phyloP scores from a whole-genome alignment of 768 basidiomycete genomes.

The Pleurotus giganteus region DNA sequence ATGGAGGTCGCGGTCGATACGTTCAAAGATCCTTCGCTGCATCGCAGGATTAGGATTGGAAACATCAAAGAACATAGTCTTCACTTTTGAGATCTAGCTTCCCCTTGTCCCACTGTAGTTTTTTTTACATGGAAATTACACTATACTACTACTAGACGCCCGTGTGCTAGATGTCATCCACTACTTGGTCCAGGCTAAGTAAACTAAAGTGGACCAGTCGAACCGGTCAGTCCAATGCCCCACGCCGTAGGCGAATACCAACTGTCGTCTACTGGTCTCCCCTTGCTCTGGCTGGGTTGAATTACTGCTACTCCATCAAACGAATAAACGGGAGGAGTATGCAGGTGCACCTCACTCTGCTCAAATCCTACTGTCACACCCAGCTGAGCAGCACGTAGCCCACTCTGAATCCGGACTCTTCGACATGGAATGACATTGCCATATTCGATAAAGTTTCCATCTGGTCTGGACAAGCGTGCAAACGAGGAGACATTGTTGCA shows the following conservation, averaged over 20 bases:
- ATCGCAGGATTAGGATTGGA: constrained; percentile 42
- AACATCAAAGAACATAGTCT: constrained; percentile 38
- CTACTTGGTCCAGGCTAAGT: constrained; percentile 1
- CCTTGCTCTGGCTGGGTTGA: constrained; percentile 41
- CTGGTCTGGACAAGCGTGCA: constrained; percentile 30
- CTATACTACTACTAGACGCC: not conserved
- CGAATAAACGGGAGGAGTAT: constrained; percentile 64
- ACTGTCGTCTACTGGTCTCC: constrained; percentile 56
- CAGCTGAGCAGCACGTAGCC: constrained; percentile 36
- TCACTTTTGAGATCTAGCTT: constrained; percentile 21
- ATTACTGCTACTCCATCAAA: constrained; percentile 52
- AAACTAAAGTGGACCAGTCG: too few species aligned
- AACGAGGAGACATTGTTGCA: constrained; percentile 64
- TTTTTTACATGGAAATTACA: too few species aligned
- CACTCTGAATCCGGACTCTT: constrained; percentile 72
- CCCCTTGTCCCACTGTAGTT: not conserved
- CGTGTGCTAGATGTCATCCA: not conserved
- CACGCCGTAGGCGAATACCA: not conserved
- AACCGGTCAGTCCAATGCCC: not conserved
- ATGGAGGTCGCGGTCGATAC: constrained; percentile 28
- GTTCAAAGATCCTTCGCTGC: constrained; percentile 37
- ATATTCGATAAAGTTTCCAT: constrained; percentile 57
- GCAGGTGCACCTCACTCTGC: constrained; percentile 50
- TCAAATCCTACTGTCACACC: not conserved
- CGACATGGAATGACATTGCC: constrained; percentile 57